Evolutionary conservation across 352 stramenopile species (phyloP).

Genomic region (Pythium periplocum): DNA sequence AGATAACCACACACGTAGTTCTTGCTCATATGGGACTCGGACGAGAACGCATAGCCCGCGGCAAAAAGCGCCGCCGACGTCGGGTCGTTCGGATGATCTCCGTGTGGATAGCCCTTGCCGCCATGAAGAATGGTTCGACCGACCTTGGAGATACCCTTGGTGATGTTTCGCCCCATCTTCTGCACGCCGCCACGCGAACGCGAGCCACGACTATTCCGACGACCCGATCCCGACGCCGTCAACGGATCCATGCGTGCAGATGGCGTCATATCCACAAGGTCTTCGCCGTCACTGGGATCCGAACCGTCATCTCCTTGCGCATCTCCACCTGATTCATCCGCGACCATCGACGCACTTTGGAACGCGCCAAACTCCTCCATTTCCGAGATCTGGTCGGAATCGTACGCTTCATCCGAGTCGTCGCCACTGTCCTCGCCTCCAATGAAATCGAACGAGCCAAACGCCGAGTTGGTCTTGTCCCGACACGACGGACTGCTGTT

Average conservation of each 20-base stretch:
- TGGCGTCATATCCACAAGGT: not conserved
- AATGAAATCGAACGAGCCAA: conserved; percentile 80
- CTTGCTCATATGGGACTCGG: conserved; percentile 70
- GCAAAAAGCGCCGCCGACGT: conserved; percentile 29
- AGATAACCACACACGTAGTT: conserved; percentile 81
- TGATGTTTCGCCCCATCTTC: conserved; percentile 75
- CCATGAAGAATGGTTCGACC: conserved; percentile 70
- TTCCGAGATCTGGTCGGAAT: conserved; percentile 67
- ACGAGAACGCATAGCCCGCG: conserved; percentile 62
- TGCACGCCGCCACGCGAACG: conserved; percentile 51
- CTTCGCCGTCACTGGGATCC: conserved; percentile 10
- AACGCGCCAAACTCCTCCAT: conserved; percentile 63
- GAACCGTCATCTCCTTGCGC: conserved; percentile 1
- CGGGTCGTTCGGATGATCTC: conserved; percentile 15
- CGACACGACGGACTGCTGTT: conserved; percentile 73
- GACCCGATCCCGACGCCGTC: not conserved
- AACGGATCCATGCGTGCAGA: conserved; percentile 6
- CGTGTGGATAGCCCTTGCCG: conserved; percentile 39
- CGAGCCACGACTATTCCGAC: conserved; percentile 2
- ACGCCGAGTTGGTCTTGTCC: conserved; percentile 30
- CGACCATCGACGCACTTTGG: conserved; percentile 29
- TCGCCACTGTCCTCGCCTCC: conserved; percentile 79
- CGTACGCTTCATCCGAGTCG: conserved; percentile 68
- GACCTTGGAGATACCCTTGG: conserved; percentile 78
- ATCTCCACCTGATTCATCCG: not conserved